Conservation (phyloP, 352 stramenopile species). For the Pythium vanterpoolii region DNA sequence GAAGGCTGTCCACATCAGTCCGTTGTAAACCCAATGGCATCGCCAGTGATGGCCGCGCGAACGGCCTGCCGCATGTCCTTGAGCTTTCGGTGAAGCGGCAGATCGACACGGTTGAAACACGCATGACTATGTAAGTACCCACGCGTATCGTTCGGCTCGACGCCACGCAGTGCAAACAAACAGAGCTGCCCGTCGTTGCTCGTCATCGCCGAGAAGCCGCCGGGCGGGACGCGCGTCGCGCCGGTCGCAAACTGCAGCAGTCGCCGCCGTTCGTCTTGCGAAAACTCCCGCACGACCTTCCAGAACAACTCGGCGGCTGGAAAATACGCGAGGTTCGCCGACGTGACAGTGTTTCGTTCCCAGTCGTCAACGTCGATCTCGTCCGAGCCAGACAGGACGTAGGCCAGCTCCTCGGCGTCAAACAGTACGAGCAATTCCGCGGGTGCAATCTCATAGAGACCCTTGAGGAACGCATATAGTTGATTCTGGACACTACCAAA, state of each 20-base stretch:
- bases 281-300: constrained; percentile 57
- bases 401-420: constrained; percentile 92
- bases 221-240: constrained; percentile 28
- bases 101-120: constrained; percentile 18
- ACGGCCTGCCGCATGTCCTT: constrained; percentile 14
- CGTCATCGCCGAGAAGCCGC: constrained; percentile 26
- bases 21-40: constrained; percentile 13
- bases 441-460: constrained; percentile 92
- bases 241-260: constrained; percentile 44
- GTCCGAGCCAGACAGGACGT: constrained; percentile 90
- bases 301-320: constrained; percentile 13
- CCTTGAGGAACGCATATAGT: constrained; percentile 71
- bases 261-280: constrained; percentile 18
- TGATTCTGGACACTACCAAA: constrained; percentile 79
- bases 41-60: background rate
- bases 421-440: constrained; percentile 89
- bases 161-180: constrained; percentile 21
- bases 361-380: constrained; percentile 91
- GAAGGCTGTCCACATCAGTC: background rate
- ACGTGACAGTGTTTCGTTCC: constrained; percentile 58
- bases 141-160: background rate
- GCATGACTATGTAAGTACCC: constrained; percentile 19
- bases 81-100: constrained; percentile 11
- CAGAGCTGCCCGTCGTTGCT: constrained; percentile 30
- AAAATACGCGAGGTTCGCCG: background rate